Conservation (phyloP, 164 flowering plant species). For the Sextonia rubra region DNA sequence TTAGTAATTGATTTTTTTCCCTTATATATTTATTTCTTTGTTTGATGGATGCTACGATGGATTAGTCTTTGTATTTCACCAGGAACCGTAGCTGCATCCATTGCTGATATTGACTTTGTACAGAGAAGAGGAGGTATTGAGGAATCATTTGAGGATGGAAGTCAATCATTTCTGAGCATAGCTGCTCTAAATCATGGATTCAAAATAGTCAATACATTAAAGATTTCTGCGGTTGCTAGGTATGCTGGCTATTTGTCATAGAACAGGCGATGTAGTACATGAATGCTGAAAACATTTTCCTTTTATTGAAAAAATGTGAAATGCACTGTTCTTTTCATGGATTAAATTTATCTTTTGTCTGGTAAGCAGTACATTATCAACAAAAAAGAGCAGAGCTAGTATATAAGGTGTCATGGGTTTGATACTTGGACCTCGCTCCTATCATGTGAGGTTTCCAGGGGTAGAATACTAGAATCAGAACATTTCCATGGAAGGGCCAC, state of each 20-base stretch:
- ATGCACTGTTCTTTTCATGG: not conserved
- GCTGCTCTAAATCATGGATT: slow-evolving; percentile 80
- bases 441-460: too few relatives aligned
- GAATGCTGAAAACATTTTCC: not conserved
- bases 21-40: not conserved
- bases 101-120: slow-evolving; percentile 85
- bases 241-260: slow-evolving; percentile 18
- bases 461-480: too few relatives aligned
- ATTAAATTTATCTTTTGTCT: too few relatives aligned
- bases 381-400: too few relatives aligned
- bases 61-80: slow-evolving; percentile 10
- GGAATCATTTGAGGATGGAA: slow-evolving; percentile 93
- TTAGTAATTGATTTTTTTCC: slow-evolving; percentile 21
- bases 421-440: too few relatives aligned
- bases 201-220: slow-evolving; percentile 54
- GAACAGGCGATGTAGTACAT: not conserved
- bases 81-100: slow-evolving; percentile 96
- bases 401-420: too few relatives aligned
- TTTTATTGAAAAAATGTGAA: not conserved
- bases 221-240: slow-evolving; percentile 56
- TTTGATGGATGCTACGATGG: slow-evolving; percentile 4
- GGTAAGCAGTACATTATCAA: too few relatives aligned
- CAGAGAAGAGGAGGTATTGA: slow-evolving; percentile 69
- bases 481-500: too few relatives aligned
- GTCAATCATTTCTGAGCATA: slow-evolving; percentile 73